Evolutionary conservation across 1,139 yeast genomes (phyloP).

Genomic region (Blastobotrys serpentis): DNA sequence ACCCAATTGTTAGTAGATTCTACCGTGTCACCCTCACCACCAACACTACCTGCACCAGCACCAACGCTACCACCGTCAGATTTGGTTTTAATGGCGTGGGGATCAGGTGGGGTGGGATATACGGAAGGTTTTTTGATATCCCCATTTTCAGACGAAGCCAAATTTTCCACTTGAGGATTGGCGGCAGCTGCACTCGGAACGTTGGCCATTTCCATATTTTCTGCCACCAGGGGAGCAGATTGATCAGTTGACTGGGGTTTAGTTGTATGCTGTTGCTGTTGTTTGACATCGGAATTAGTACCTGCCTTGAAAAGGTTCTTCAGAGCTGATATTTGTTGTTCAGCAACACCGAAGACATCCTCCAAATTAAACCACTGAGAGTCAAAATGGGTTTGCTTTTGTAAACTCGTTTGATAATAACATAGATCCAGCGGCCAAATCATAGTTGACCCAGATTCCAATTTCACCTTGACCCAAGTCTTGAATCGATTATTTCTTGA

Average conservation of each 20-base stretch:
- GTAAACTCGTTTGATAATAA: slow-evolving; percentile 14
- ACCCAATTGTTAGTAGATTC: slow-evolving; percentile 6
- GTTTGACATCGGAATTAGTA: neutral
- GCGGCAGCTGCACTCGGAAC: neutral
- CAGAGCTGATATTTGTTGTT: slow-evolving; percentile 9
- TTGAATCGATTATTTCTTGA: slow-evolving; percentile 24
- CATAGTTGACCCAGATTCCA: slow-evolving; percentile 19
- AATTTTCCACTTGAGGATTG: slow-evolving; percentile 1
- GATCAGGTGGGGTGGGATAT: slow-evolving; percentile 42
- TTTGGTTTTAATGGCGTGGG: slow-evolving; percentile 27
- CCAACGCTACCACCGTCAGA: slow-evolving; percentile 20
- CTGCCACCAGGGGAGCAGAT: too few species aligned
- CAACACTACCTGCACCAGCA: slow-evolving; percentile 19
- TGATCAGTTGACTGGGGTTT: slow-evolving; percentile 1
- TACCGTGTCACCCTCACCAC: slow-evolving; percentile 15
- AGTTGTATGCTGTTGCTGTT: slow-evolving; percentile 3
- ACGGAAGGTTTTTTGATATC: slow-evolving; percentile 19
- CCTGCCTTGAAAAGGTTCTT: slow-evolving; percentile 7
- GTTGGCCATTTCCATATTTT: too few species aligned
- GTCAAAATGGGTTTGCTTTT: slow-evolving; percentile 8
- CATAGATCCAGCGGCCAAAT: slow-evolving; percentile 25
- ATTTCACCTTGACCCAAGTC: slow-evolving; percentile 22
- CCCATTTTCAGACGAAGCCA: slow-evolving; percentile 3
- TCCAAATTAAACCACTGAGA: slow-evolving; percentile 13
- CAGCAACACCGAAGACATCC: slow-evolving; percentile 14